Evolutionary conservation across 2,329 filamentous ascomycete genomes (phyloP), one percentile per base, ranked within the genome.

Genomic region (Dothiorella sarmentorum): DNA sequence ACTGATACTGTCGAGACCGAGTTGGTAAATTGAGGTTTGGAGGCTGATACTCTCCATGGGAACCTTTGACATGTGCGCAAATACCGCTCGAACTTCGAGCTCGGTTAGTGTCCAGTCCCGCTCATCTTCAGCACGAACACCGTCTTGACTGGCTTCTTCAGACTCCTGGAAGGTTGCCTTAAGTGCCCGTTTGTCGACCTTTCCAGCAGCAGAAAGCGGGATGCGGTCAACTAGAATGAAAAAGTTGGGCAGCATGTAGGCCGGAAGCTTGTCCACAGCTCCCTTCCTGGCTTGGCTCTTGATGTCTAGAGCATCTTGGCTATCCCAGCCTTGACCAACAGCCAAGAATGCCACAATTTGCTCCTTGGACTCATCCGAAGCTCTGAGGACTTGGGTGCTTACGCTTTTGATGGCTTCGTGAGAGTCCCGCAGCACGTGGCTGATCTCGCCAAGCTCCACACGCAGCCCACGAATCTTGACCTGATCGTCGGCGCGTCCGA

Each of bases 1-100:
- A 61, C 88, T 92, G 66, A 97, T 94, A 69, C 92, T 97, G 72
- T 97, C 92, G 3, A 97, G 76, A 0, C 93, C 93, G n/a, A 96
- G 82, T 60, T 88, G 85, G 66, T 93, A 96, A 49, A 97, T 90
- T 0, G 89, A 91, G 0, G 85, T 90, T 9, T 81, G 69, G 11
- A 78, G 79, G 3, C 69, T 66, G 45, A 96, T 86, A 0, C 74
- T 75, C 0, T 77, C 66, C 2, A 69, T 58, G 0, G 81, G 69
- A 4, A 81, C 72, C 1, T 78, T 75, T 0, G 88, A 85, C 22
- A 94, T 78, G 6, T 73, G 73, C 0, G 83, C 79, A 17, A 92
- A 71, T 0, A 85, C 76, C 0, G 77, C 67, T 4, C 85, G 81
- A 35, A 91, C 77, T 3, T 68, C 65, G 0, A 63, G 63, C 65